Base-by-base conservation (phyloP, 2,329 filamentous ascomycete genomes). In the Ilyonectria sp. region DNA sequence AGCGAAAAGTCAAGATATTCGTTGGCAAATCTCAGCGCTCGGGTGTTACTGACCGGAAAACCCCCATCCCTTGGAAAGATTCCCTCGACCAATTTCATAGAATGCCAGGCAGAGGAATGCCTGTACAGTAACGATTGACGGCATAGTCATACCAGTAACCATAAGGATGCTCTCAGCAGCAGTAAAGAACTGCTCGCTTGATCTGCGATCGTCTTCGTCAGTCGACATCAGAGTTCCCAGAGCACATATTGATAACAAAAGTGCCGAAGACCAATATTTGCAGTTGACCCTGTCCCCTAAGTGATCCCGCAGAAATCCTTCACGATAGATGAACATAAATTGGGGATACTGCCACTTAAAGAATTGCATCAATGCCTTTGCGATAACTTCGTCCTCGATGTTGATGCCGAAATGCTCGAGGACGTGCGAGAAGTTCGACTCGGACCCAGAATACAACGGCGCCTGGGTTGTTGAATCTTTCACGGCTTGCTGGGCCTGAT, bases 311-410 rank as follows among this genome's bases (percentile, higher is more conserved):
- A 78, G 59, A n/a, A 78, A 78, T 0, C 73, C 75, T 23, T 78
- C 76, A 0, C 76, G 73, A 31, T 78, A 78, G 2, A 78, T 72
- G 49, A 78, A 78, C 72, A 78, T 77, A 67, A 77, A 78, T n/a
- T 78, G 71, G 5, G 76, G 74, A 31, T 77, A 78, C 53, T 78
- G 76, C 69, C 71, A 76, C n/a, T 65, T 70, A 63, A 78, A 78
- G 53, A 78, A 78, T 2, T 70, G 67, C 23, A 71, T 54, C 1
- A 78, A 53, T 0, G 69, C 68, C 7, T 71, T 59, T 1, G 61
- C 67, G 19, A 78, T 67, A 3, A 71, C 52, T 15, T 71, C 64
- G 15, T 71, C 70, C 1, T 71, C 61, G 37, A 77, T 64, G 46
- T 73, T 58, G 52, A 75, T 75, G 5, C 70, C 73, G 8, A 76